A percentile compares a stretch with the other conserved stretches of the same genome.
phyloP scores from a whole-genome alignment of 352 stramenopile species.

The Phytophthora hybrid region DNA sequence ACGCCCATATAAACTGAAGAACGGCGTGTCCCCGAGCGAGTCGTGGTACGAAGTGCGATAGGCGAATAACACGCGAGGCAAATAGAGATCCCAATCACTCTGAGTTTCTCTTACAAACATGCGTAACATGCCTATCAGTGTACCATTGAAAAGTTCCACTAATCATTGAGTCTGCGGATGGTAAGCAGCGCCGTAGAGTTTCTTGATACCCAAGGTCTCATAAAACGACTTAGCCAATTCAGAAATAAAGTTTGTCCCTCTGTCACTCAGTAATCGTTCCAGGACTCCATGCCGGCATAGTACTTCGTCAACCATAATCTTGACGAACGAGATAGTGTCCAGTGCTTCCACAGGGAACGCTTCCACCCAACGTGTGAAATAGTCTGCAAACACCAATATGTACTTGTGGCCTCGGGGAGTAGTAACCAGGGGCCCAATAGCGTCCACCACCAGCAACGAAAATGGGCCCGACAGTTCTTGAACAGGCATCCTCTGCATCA shows the following conservation, averaged over 20 bases:
- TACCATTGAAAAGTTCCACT: constrained; percentile 12
- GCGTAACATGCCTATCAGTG: no score
- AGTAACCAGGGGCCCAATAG: neutral
- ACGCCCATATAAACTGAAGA: constrained; percentile 14
- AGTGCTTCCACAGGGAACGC: neutral
- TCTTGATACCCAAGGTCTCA: neutral
- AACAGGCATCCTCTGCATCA: constrained; percentile 11
- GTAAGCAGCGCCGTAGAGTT: neutral
- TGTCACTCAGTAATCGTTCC: constrained; percentile 5
- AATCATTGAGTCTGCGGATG: constrained; percentile 5
- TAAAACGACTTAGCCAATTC: constrained; percentile 11
- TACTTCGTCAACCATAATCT: neutral
- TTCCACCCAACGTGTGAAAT: neutral
- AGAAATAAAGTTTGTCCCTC: neutral
- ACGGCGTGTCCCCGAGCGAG: neutral
- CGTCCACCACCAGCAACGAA: neutral
- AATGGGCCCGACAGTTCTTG: neutral
- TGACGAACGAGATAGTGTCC: neutral
- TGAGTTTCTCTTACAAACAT: no score
- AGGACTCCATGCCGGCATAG: constrained; percentile 2
- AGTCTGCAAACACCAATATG: neutral
- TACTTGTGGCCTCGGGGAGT: neutral
- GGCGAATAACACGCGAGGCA: no score
- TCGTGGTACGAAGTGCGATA: no score
- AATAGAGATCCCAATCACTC: no score